phyloP scores from a whole-genome alignment of 2,329 filamentous ascomycete species.

The Talaromyces atroroseus region DNA sequence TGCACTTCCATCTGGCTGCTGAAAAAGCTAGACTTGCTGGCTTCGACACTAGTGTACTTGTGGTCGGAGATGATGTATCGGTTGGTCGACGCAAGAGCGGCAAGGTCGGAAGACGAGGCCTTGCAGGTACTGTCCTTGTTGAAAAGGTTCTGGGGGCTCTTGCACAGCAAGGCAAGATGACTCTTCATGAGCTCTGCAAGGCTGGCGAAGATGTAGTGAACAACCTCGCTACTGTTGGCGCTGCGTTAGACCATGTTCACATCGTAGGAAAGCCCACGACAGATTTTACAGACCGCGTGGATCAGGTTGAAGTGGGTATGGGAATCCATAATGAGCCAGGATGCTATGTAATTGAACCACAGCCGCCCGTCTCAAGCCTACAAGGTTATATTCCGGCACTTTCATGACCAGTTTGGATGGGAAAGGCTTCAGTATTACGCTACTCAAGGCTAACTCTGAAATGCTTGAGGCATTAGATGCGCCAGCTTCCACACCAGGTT shows the following conservation, averaged over 20 bases:
- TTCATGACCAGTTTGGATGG: background rate
- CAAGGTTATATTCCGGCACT: background rate
- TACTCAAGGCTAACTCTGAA: background rate
- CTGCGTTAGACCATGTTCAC: background rate
- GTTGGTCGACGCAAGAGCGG: conserved; percentile 43
- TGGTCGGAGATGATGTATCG: conserved; percentile 53
- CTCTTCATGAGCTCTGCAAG: conserved; percentile 25
- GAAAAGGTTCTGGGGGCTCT: conserved; percentile 54
- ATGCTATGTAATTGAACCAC: background rate
- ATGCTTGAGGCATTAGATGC: background rate
- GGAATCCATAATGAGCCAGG: conserved; percentile 64
- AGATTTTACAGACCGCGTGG: conserved; percentile 37
- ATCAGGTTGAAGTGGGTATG: conserved; percentile 60
- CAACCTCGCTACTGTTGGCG: background rate
- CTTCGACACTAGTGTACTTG: background rate
- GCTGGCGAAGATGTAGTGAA: background rate
- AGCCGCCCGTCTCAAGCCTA: background rate
- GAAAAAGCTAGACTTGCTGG: background rate
- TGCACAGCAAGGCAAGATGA: conserved; percentile 40
- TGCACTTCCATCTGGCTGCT: conserved; percentile 9
- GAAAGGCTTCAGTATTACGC: background rate
- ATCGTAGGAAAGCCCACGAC: too few species aligned
- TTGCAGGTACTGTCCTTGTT: conserved; percentile 57
- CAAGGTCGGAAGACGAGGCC: conserved; percentile 56
- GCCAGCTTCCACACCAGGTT: background rate